Evolutionary conservation across 2,329 filamentous ascomycete genomes (phyloP), one percentile per base, ranked within the genome.

Genomic region (Colletotrichum noveboracense): DNA sequence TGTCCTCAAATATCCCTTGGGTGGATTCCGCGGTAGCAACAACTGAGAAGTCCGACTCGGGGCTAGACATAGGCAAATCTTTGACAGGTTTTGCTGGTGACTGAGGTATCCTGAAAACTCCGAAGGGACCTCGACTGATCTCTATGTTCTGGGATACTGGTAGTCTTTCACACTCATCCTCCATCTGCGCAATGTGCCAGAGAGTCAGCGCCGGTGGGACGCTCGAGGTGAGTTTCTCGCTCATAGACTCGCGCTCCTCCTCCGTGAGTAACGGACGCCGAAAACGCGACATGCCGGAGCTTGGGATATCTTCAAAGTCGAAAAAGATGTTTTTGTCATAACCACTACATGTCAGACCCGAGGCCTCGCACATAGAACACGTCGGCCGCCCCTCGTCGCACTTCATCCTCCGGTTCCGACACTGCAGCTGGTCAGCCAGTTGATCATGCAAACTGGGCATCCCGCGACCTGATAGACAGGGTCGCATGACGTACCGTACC

Each of bases 301-400:
- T 38, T 18, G 69, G 69, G 13, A 38, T 71, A 12, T 71, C 30
- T 36, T 71, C 69, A 30, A 66, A 71, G 30, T 71, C 60, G 70
- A 86, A 86, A 78, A 85, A 83, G 36, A 86, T 80, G 52, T 78
- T 80, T 34, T 83, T 85, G 68, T 82, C 80, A 70, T 86, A 86
- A 5, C 84, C 83, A 36, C 78, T 80, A 67, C 84, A 86, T 4
- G 64, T 8, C 1, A 84, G 26, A 1, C 80, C 81, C 7, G 79
- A 78, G 14, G 78, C 76, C 28, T 69, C 61, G 71, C 84, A 86
- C 75, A 80, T 80, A 4, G 73, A 77, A 75, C 84, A 86, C 8
- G 77, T 79, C 9, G 84, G 84, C 9, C 81, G 81, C 9, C 76
- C 70, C 75, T 85, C 84, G 72, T 86, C 84, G 72, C 84, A 86